Percentiles rank a stretch among this genome's conserved stretches.
Evolutionary conservation across 768 basidiomycete species (phyloP).

Genomic region (Lactarius sp.): DNA sequence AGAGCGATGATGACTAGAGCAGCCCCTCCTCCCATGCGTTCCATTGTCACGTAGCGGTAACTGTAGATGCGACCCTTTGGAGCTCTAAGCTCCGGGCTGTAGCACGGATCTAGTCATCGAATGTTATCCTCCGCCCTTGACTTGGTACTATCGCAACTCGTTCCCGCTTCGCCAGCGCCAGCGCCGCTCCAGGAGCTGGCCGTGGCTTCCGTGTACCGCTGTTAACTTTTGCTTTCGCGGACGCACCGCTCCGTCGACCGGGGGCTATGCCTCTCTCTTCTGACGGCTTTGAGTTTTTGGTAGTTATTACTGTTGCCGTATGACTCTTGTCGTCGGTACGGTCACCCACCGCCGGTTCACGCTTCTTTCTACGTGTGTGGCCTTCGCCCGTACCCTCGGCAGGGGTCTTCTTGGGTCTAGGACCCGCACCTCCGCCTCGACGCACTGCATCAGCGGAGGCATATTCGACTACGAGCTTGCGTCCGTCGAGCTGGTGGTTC

Average conservation of each 20-base stretch:
- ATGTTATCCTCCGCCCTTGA: conserved; percentile 68
- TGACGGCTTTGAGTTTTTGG: neutral
- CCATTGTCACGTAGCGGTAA: conserved; percentile 11
- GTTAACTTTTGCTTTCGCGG: neutral
- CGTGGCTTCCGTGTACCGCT: conserved; percentile 32
- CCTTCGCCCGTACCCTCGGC: neutral
- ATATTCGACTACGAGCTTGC: conserved; percentile 82
- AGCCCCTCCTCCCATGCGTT: neutral
- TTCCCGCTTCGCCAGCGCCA: conserved; percentile 72
- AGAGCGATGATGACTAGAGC: conserved; percentile 14
- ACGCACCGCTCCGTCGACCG: neutral
- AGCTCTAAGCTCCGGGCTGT: neutral
- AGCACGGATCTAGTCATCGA: conserved; percentile 37
- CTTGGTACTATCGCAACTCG: conserved; percentile 67
- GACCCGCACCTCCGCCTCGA: conserved; percentile 51
- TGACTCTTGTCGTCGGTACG: neutral
- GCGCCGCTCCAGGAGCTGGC: conserved; percentile 72
- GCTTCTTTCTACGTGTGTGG: neutral
- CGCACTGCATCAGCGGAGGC: conserved; percentile 87
- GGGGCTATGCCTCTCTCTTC: neutral
- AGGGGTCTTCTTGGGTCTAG: conserved; percentile 4
- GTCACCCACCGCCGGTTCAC: neutral
- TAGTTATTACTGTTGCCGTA: neutral
- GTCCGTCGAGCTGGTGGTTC: conserved; percentile 80
- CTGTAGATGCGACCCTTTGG: neutral